These are phyloP conservation scores for Sanguinoderma infundibulare DNA, from an alignment of 1,284 basidiomycete genomes.

Conservation along the genomic window DNA sequence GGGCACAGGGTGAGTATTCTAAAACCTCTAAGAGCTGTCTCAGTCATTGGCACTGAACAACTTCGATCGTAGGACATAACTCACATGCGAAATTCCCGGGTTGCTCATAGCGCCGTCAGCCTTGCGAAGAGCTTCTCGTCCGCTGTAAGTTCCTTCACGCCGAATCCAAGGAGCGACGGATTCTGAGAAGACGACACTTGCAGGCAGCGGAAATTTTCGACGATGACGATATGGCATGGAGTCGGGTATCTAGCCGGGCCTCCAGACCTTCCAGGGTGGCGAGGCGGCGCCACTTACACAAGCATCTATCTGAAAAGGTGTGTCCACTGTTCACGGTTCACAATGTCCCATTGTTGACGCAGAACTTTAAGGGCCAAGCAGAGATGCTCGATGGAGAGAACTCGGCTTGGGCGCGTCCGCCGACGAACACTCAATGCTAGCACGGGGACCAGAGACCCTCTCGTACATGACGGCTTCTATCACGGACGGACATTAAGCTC, in stretches of 20 bases:
- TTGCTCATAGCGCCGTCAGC: neutral
- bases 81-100: neutral
- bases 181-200: neutral
- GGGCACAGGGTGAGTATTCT: neutral
- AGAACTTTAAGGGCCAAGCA: conserved; percentile 2
- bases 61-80: neutral
- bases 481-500: too few species aligned
- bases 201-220: neutral
- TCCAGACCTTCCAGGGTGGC: neutral
- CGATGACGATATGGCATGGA: conserved; percentile 7
- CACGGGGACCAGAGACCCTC: neutral
- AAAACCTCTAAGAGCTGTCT: neutral
- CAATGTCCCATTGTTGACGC: neutral
- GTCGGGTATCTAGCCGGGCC: conserved; percentile 1
- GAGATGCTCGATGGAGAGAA: conserved; percentile 27
- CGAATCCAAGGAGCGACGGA: too few species aligned
- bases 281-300: neutral
- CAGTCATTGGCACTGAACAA: neutral
- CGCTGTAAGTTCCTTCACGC: neutral
- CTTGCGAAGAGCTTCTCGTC: neutral
- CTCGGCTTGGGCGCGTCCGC: conserved; percentile 15
- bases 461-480: neutral
- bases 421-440: neutral
- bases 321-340: neutral
- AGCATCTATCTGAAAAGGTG: neutral